phyloP scores from a whole-genome alignment of 2,329 filamentous ascomycete species.

The Apiospora malaysiana region DNA sequence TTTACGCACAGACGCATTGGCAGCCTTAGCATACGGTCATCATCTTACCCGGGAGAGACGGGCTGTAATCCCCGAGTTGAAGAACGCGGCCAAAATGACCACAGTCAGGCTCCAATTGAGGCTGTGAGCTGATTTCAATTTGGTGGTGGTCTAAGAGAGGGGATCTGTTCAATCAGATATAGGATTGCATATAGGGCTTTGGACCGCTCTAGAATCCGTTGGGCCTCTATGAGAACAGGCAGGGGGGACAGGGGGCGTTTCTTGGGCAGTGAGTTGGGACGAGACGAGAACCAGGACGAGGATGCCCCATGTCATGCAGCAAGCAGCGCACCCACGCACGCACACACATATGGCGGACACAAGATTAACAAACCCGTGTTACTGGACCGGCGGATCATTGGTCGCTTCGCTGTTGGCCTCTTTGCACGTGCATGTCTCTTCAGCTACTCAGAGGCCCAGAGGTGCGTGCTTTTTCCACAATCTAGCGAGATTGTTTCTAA shows the following conservation, averaged over 20 bases:
- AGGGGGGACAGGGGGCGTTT: not conserved
- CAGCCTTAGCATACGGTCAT: not conserved
- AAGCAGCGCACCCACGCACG: not conserved
- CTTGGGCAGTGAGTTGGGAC: not conserved
- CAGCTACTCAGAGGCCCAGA: not conserved
- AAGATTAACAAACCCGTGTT: slow-evolving; percentile 5
- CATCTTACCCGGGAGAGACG: not conserved
- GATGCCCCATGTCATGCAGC: not conserved
- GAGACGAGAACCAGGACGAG: not conserved
- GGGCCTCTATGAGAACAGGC: not conserved
- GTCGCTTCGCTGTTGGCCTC: not conserved
- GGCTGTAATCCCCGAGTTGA: not conserved
- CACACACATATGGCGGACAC: slow-evolving; percentile 2
- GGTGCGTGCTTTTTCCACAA: not conserved
- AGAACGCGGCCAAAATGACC: not conserved
- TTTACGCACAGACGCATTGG: not conserved
- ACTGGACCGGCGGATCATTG: not conserved
- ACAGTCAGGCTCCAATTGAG: not conserved
- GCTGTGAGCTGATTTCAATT: not conserved
- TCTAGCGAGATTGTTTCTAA: not conserved
- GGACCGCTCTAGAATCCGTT: not conserved
- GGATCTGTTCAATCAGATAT: not conserved
- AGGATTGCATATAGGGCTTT: not conserved
- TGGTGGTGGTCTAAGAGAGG: not conserved
- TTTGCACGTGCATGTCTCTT: not conserved